Evolutionary conservation across 495 filamentous ascomycete species (phyloP).

Genomic region (Talaromyces nanjingensis): DNA sequence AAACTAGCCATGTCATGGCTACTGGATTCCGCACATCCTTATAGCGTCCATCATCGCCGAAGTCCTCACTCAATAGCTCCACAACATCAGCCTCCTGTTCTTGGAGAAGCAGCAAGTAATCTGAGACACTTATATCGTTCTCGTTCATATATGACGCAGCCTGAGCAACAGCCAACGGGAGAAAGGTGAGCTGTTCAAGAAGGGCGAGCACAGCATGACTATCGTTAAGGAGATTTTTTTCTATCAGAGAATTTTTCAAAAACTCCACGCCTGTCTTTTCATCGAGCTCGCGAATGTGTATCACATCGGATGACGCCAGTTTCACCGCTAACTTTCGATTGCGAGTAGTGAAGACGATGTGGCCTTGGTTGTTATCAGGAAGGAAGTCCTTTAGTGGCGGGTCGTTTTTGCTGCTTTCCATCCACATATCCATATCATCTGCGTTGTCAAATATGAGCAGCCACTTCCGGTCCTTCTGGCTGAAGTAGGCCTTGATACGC

Average conservation of each 20-base stretch:
- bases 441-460: constrained; percentile 36
- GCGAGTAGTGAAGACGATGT: constrained; percentile 33
- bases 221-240: constrained; percentile 18
- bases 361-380: constrained; percentile 21
- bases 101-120: constrained; percentile 33
- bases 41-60: constrained; percentile 29
- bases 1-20: constrained; percentile 40
- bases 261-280: constrained; percentile 14
- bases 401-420: neutral
- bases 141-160: constrained; percentile 39
- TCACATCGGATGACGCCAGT: constrained; percentile 15
- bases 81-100: constrained; percentile 25
- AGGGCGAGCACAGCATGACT: constrained; percentile 14
- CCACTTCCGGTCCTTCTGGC: constrained; percentile 19
- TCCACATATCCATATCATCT: constrained; percentile 30
- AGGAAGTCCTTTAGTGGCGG: constrained; percentile 16
- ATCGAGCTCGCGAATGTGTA: constrained; percentile 23
- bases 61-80: constrained; percentile 38
- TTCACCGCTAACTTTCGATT: constrained; percentile 16
- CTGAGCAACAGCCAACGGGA: constrained; percentile 36
- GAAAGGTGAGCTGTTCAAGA: constrained; percentile 24
- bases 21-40: constrained; percentile 31
- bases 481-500: constrained; percentile 24
- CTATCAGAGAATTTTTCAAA: constrained; percentile 20
- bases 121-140: constrained; percentile 24